A percentile compares a stretch with the other conserved stretches of the same genome.
phyloP scores from a whole-genome alignment of 2,329 filamentous ascomycete genomes.

The Aspergillus tubingensis region DNA sequence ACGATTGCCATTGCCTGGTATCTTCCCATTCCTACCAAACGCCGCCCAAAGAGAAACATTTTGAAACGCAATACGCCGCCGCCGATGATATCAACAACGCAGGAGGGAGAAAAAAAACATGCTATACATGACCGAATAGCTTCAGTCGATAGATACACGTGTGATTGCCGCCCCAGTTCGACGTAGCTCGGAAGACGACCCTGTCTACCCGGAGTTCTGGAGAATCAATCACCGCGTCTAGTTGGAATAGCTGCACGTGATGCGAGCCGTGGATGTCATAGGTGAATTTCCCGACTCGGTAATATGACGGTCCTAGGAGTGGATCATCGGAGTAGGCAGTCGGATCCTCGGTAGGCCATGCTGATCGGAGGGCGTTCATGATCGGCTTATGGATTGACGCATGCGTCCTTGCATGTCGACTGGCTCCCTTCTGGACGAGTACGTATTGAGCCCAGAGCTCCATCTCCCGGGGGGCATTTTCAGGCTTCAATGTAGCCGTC shows the following conservation, averaged over 20 bases:
- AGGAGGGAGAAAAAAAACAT: not conserved
- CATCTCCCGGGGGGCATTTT: conserved; percentile 64
- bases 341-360: conserved; percentile 33
- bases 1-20: not conserved
- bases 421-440: conserved; percentile 2
- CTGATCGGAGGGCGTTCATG: conserved; percentile 33
- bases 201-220: conserved; percentile 39
- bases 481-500: conserved; percentile 62
- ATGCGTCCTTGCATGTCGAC: not conserved
- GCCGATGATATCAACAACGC: not conserved
- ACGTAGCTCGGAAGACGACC: conserved; percentile 45
- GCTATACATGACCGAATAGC: conserved; percentile 42
- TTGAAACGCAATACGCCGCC: not conserved
- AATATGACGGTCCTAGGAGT: conserved; percentile 39
- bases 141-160: conserved; percentile 52
- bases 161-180: conserved; percentile 47
- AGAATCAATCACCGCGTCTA: conserved; percentile 42
- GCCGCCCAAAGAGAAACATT: not conserved
- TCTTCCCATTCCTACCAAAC: not conserved
- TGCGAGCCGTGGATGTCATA: conserved; percentile 40
- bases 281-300: conserved; percentile 42
- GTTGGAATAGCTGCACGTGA: conserved; percentile 42
- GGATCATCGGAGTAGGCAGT: conserved; percentile 38
- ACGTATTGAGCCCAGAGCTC: conserved; percentile 67
- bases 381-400: conserved; percentile 33